These are phyloP conservation scores for Cudoniella acicularis DNA, from an alignment of 495 filamentous ascomycete genomes.

Conservation along the genomic window DNA sequence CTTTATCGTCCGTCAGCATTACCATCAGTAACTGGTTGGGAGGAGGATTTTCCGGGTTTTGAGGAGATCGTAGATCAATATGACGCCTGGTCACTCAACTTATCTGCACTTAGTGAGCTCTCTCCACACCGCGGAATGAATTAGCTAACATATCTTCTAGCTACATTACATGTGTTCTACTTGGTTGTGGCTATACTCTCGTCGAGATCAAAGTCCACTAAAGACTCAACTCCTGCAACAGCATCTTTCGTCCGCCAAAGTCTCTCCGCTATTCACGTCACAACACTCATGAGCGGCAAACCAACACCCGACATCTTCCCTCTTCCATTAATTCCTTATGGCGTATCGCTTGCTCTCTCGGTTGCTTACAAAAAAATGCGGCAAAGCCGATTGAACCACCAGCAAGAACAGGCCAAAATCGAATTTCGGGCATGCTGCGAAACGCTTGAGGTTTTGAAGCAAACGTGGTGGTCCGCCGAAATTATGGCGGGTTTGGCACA, in stretches of 20 bases:
- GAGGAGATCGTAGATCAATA: conserved; percentile 58
- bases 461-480: conserved; percentile 58
- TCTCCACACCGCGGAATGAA: no score
- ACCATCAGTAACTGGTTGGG: conserved; percentile 45
- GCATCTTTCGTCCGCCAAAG: conserved; percentile 53
- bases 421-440: conserved; percentile 55
- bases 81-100: conserved; percentile 35
- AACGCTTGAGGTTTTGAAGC: conserved; percentile 50
- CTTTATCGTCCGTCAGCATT: conserved; percentile 56
- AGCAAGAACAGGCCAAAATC: conserved; percentile 54
- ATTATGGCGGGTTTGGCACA: conserved; percentile 53
- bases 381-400: conserved; percentile 58
- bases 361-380: conserved; percentile 68
- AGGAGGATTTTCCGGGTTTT: conserved; percentile 59
- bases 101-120: conserved; percentile 42
- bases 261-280: conserved; percentile 60
- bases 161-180: conserved; percentile 63
- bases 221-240: conserved; percentile 47
- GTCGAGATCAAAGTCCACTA: conserved; percentile 40
- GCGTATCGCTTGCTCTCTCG: conserved; percentile 59
- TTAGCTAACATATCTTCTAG: conserved; percentile 29
- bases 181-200: conserved; percentile 62
- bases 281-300: conserved; percentile 54
- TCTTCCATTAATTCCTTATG: conserved; percentile 63
- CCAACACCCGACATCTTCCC: conserved; percentile 47